A percentile compares a stretch with the other conserved stretches of the same genome.
phyloP scores from a whole-genome alignment of 1,139 yeast genomes.

The Yamadazyma epiphylla region DNA sequence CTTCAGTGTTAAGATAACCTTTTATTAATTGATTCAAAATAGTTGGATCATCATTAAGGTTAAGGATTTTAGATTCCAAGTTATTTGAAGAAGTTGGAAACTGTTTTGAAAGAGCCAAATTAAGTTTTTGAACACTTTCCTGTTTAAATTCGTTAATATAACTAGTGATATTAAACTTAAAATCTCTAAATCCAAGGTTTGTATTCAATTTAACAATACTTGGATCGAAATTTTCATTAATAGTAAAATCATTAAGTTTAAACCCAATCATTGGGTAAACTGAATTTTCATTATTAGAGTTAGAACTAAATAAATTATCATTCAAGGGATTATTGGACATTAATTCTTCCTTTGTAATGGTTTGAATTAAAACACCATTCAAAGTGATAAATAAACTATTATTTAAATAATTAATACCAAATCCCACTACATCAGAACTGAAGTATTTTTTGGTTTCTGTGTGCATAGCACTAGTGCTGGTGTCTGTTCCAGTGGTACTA shows the following conservation, averaged over 20 bases:
- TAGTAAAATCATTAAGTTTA: conserved; percentile 24
- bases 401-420: conserved; percentile 72
- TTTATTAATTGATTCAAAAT: conserved; percentile 56
- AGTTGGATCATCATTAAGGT: conserved; percentile 23
- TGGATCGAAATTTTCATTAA: conserved; percentile 9
- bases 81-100: conserved; percentile 8
- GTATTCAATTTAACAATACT: conserved; percentile 38
- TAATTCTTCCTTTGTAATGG: conserved; percentile 30
- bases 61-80: conserved; percentile 21
- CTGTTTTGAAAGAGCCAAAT: conserved; percentile 17
- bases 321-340: conserved; percentile 19
- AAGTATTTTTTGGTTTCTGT: conserved; percentile 12
- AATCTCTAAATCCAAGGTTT: conserved; percentile 70
- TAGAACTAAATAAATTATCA: conserved; percentile 26
- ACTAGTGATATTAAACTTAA: conserved; percentile 66
- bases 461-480: no score
- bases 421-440: conserved; percentile 67
- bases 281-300: conserved; percentile 15
- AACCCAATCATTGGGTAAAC: conserved; percentile 43
- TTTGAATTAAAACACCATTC: conserved; percentile 59
- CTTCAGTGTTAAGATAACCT: conserved; percentile 71
- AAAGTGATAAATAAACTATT: conserved; percentile 71
- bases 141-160: conserved; percentile 49
- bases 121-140: conserved; percentile 19
- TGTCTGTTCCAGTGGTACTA: conserved; percentile 4